A percentile compares a stretch with the other conserved stretches of the same genome.
These are phyloP conservation scores for Hericium erinaceus DNA, from an alignment of 768 basidiomycete genomes.

Conservation along the genomic window DNA sequence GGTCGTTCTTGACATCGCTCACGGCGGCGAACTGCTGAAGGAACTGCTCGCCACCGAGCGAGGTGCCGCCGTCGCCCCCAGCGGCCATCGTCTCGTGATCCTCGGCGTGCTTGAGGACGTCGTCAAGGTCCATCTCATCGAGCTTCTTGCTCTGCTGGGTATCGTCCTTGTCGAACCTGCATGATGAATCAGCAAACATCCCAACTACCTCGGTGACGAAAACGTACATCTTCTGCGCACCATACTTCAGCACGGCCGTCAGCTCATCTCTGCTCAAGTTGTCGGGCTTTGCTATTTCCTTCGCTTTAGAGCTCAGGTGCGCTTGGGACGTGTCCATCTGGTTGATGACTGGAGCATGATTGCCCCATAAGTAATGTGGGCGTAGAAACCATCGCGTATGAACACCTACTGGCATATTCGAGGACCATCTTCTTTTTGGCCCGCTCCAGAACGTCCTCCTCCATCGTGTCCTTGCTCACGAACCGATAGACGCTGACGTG, in stretches of 20 bases:
- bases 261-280: slow-evolving; percentile 94
- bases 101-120: slow-evolving; percentile 93
- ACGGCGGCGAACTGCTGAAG: slow-evolving; percentile 91
- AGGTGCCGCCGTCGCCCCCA: slow-evolving; percentile 76
- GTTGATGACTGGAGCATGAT: slow-evolving; percentile 72
- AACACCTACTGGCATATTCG: slow-evolving; percentile 90
- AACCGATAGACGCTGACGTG: slow-evolving; percentile 98
- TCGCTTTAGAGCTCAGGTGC: slow-evolving; percentile 81
- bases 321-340: slow-evolving; percentile 99
- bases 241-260: slow-evolving; percentile 95
- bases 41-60: slow-evolving; percentile 97
- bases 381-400: slow-evolving; percentile 1
- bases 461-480: slow-evolving; percentile 98
- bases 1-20: slow-evolving; percentile 97
- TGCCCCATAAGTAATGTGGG: background rate
- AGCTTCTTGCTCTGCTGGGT: slow-evolving; percentile 87
- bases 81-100: slow-evolving; percentile 90
- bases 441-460: slow-evolving; percentile 95
- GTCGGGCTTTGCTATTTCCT: slow-evolving; percentile 67
- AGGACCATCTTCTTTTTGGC: slow-evolving; percentile 99
- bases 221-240: slow-evolving; percentile 90
- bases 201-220: background rate
- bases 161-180: slow-evolving; percentile 96
- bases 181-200: slow-evolving; percentile 2
- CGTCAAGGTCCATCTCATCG: slow-evolving; percentile 98